Base-by-base conservation (phyloP, 139 green algal species). In the Picochlorum sp. region DNA sequence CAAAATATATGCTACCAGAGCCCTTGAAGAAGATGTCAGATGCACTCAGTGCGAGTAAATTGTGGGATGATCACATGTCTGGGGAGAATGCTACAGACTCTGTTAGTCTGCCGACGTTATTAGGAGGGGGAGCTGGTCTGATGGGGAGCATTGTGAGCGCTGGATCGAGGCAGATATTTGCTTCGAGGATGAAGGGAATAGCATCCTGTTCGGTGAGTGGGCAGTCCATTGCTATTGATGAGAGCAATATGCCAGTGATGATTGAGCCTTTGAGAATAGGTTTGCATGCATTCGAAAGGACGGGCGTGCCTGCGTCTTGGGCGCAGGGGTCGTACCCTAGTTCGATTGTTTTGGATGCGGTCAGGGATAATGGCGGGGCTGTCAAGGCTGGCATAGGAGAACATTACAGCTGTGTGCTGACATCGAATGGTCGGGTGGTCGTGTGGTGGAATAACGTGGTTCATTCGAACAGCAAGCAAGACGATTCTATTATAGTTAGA, bases 391-490 rank as follows among this genome's bases (percentile, higher is more conserved):
- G 69, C 13, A 69, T 79, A 13, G 84, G 81, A n/a, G 71, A 75
- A 41, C 76, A 66, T 30, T 90, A 88, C 67, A 81, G 64, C 60
- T 64, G 72, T 13, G 70, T 70, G 16, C 64, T 91, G 2, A 88
- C 81, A 6, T 58, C 45, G 1, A 60, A 16, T 7, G 81, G 83
- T 4, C 50, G 60, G 2, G 76, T 89, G 57, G 59, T 90, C 6
- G 44, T 90, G 30, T 90, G 84, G 83, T 66, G 68, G 18, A 14
- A 50, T 41, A 41, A 41, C 34, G 34, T 41, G 34, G 54, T 18
- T 21, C 61, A 18, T 21, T 38, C 51, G 10, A 23, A 38, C 20
- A 23, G n/a, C 20, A 69, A 68, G 64, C 13, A 34, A 34, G 18
- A 38, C 0, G 21, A 38, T 34, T n/a, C 13, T 8, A n/a, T 15